Evolutionary conservation across 768 basidiomycete species (phyloP).

Genomic region (Tephrocybe sp.): DNA sequence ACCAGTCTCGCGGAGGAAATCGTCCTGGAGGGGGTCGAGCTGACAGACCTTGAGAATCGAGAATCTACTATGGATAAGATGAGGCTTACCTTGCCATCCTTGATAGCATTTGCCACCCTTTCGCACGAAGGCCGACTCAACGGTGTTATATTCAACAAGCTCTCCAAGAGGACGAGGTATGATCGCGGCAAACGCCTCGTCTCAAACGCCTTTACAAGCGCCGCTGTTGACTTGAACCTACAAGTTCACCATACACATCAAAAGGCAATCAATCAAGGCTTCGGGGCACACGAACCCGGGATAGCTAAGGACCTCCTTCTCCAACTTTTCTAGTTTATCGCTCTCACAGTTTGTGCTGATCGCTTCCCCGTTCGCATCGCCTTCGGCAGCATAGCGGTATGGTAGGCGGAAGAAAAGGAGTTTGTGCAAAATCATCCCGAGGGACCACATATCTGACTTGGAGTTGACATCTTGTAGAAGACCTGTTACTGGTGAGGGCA

Average conservation of each 20-base stretch:
- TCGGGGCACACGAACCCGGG: conserved; percentile 60
- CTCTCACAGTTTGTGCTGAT: conserved; percentile 43
- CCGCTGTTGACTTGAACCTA: conserved; percentile 54
- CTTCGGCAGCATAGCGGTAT: conserved; percentile 69
- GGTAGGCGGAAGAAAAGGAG: conserved; percentile 90
- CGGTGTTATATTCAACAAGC: conserved; percentile 64
- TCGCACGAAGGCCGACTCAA: conserved; percentile 69
- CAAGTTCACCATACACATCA: too few relatives aligned
- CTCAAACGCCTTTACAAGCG: conserved; percentile 58
- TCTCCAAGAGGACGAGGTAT: conserved; percentile 71
- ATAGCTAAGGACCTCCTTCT: conserved; percentile 73
- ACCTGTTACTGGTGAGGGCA: conserved; percentile 67
- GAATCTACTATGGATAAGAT: neutral
- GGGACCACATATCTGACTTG: conserved; percentile 95
- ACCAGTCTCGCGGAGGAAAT: conserved; percentile 3
- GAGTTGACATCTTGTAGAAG: conserved; percentile 73
- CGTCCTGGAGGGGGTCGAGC: conserved; percentile 21
- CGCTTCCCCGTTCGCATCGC: conserved; percentile 46
- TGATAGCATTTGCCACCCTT: conserved; percentile 65
- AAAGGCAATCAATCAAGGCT: too few relatives aligned
- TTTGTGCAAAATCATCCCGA: conserved; percentile 95
- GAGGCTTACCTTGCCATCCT: conserved; percentile 60
- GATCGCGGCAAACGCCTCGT: conserved; percentile 71
- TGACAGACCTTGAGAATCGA: neutral
- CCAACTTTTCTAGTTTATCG: conserved; percentile 68